phyloP scores from a whole-genome alignment of 2,329 filamentous ascomycete species.

The Pyrenophora seminiperda region DNA sequence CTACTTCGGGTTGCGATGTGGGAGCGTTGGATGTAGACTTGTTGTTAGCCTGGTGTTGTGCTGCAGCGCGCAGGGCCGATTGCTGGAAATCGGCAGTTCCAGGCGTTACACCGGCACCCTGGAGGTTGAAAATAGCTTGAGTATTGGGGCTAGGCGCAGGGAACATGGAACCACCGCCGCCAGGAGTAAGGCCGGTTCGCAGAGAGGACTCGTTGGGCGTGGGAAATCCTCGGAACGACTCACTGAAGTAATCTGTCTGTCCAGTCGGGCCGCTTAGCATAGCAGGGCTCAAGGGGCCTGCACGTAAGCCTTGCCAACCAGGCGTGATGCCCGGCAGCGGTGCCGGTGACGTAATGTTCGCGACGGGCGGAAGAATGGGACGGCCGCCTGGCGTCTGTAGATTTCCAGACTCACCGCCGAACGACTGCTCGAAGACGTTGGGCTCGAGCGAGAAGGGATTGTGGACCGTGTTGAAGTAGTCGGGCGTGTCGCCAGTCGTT shows the following conservation, averaged over 20 bases:
- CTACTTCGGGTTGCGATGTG: constrained; percentile 53
- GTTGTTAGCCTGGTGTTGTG: constrained; percentile 48
- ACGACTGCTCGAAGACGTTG: constrained; percentile 97
- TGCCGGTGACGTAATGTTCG: constrained; percentile 86
- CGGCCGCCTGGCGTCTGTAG: constrained; percentile 77
- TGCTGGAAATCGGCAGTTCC: constrained; percentile 93
- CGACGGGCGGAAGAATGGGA: constrained; percentile 83
- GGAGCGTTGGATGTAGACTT: constrained; percentile 49
- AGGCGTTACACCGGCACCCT: constrained; percentile 83
- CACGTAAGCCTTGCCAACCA: constrained; percentile 87
- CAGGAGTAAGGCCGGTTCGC: constrained; percentile 88
- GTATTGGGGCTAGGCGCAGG: constrained; percentile 87
- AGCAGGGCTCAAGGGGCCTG: constrained; percentile 91
- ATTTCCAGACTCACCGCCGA: constrained; percentile 56
- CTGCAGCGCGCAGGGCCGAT: constrained; percentile 81
- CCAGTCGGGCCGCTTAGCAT: constrained; percentile 86
- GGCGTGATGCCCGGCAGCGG: constrained; percentile 75
- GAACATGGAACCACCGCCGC: constrained; percentile 97
- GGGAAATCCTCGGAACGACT: constrained; percentile 83
- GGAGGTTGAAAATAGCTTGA: constrained; percentile 78
- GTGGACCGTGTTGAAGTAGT: constrained; percentile 59
- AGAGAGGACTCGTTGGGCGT: constrained; percentile 97
- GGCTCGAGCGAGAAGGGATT: constrained; percentile 75
- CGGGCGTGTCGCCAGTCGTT: constrained; percentile 52
- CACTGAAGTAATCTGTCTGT: constrained; percentile 82